phyloP scores from a whole-genome alignment of 202 grass and related monocot genomes.

The Zoysia matrella region DNA sequence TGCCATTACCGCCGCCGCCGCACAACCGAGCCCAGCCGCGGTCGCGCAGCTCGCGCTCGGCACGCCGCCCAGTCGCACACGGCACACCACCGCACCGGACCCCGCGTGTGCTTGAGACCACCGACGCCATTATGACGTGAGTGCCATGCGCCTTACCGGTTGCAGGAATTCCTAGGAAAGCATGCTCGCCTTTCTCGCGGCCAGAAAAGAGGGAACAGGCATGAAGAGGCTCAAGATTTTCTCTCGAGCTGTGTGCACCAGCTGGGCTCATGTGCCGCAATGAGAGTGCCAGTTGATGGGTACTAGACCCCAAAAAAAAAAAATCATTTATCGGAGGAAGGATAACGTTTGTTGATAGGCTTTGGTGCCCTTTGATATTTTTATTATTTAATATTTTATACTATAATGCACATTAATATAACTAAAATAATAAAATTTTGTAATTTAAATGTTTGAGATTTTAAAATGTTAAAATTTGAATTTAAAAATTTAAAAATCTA shows the following conservation, averaged over 20 bases:
- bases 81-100: not conserved
- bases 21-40: not conserved
- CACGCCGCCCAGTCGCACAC: too few relatives aligned
- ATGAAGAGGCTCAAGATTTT: conserved; percentile 13
- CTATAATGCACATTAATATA: too few relatives aligned
- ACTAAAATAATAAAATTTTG: too few relatives aligned
- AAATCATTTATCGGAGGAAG: not conserved
- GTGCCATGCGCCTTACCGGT: conserved; percentile 11
- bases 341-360: not conserved
- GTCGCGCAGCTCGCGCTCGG: not conserved
- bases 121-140: conserved; percentile 76
- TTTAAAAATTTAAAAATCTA: too few relatives aligned
- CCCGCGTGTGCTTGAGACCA: conserved; percentile 57
- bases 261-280: conserved; percentile 34
- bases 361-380: not conserved
- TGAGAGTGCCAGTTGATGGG: not conserved
- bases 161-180: conserved; percentile 63
- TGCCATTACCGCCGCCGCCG: conserved; percentile 29
- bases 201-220: conserved; percentile 18
- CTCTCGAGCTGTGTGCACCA: conserved; percentile 46
- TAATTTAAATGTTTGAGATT: too few relatives aligned
- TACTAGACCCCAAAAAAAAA: not conserved
- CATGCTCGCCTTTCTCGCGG: conserved; percentile 37
- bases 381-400: too few relatives aligned
- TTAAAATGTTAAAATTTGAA: too few relatives aligned